Evolutionary conservation across 2,329 filamentous ascomycete genomes (phyloP), one percentile per base, ranked within the genome.

Genomic region (Colletotrichum sp.): DNA sequence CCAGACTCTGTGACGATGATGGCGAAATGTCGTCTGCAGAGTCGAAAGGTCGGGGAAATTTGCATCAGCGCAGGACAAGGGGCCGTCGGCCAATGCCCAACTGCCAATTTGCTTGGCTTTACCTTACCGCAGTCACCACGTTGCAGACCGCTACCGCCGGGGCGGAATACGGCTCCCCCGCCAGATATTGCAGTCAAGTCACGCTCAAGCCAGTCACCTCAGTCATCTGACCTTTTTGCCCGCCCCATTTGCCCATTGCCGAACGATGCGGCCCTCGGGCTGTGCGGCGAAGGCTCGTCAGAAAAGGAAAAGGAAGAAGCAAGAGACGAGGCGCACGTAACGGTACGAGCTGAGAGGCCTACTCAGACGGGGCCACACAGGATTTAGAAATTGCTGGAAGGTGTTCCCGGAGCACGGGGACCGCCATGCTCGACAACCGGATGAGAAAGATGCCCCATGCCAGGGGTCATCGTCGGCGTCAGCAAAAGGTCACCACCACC

Each of bases 181-280:
- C 44, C 44, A 49, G 44, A 49, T 49, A 44, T 63, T 75, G 32
- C 32, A 63, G 70, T 57, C 63, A 64, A 63, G 70, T 57, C 63
- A 64, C 64, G 27, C 73, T 64, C 73, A 64, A 62, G 57, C 27
- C 36, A 34, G 64, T 73, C 73, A 59, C 72, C 73, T 73, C 36
- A 34, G 64, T 76, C 73, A 64, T 76, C 73, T 73, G 73, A 73
- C 70, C 73, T 73, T 32, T 55, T 52, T n/a, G 12, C 29, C 22
- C 69, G 36, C 66, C 25, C 32, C 44, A 49, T 49, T 32, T 13
- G 13, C n/a, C 22, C n/a, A 36, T 69, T 22, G 27, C 32, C 44
- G 32, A 72, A 72, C 57, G 63, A 71, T 13, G 39, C 49, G 55
- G 61, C 16, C 39, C 6, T 52, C 62, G 32, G 63, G 69, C 63